Evolutionary conservation across 2,329 filamentous ascomycete genomes (phyloP), one percentile per base, ranked within the genome.

Genomic region (Chaetomium sp.): DNA sequence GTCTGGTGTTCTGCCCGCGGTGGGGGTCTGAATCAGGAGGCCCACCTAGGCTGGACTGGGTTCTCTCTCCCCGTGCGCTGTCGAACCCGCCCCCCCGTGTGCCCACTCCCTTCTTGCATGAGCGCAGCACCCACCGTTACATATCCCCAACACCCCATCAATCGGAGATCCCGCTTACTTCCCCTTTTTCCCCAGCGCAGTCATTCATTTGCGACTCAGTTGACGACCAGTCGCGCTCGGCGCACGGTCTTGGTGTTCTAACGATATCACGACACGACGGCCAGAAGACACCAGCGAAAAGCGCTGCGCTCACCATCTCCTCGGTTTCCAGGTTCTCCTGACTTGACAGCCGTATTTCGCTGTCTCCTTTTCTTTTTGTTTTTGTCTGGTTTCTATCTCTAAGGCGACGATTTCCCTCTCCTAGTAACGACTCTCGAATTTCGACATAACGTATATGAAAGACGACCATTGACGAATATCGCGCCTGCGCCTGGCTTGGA

Each of bases 171-270:
- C 59, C 42, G 38, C 55, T 29, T 57, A n/a, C 59, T 33, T 51
- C 51, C 62, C 64, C 57, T 61, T 62, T 60, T 62, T 58, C 63
- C 63, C 65, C 65, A 64, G 66, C 68, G 64, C 70, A 70, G 70
- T 72, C 70, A 72, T 62, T 72, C 70, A 42, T 72, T 72, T 72
- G 68, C 69, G 68, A 69, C 69, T 66, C 62, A 64, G 64, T 67
- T 65, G 56, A 69, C 67, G 64, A 66, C 67, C 67, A 64, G 70
- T 69, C 68, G 70, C 70, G 65, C 68, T 69, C 70, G 70, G 70
- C 70, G 70, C 69, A 70, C 55, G 69, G 65, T 70, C 65, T 67
- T 59, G 67, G 66, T 66, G 62, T 62, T 68, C 62, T 45, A 56
- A 63, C 64, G 60, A 49, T 51, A 63, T 66, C 61, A 63, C 60